Conservation (phyloP, 2,329 filamentous ascomycete genomes). For the Ceratocystis colombiana region DNA sequence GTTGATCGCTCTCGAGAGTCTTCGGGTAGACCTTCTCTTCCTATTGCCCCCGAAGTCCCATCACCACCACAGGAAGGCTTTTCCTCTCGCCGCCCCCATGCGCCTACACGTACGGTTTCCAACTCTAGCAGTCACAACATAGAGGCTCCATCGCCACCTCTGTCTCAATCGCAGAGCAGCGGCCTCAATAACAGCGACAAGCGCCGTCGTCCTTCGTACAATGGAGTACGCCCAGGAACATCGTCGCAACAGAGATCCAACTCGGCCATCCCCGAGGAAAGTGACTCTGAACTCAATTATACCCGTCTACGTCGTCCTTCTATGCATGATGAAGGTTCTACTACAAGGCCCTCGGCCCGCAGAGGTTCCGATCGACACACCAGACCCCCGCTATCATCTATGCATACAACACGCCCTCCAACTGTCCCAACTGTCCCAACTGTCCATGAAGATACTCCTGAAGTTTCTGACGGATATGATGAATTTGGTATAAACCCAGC, state of each 20-base stretch:
- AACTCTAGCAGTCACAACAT: conserved; percentile 10
- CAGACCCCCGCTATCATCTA: background rate
- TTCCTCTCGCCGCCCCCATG: conserved; percentile 16
- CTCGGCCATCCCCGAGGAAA: conserved; percentile 19
- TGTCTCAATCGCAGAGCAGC: conserved; percentile 10
- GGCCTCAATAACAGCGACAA: conserved; percentile 13
- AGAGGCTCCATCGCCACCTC: conserved; percentile 3
- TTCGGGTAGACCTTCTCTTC: background rate
- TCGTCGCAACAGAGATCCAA: conserved; percentile 18
- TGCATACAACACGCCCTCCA: background rate
- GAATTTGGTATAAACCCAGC: conserved; percentile 3
- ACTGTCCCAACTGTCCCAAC: conserved; percentile 7
- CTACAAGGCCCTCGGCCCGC: conserved; percentile 3
- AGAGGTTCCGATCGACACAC: background rate
- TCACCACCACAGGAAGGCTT: background rate
- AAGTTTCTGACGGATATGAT: conserved; percentile 12
- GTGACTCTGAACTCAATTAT: conserved; percentile 4
- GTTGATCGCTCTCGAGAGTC: conserved; percentile 12
- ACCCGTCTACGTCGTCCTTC: background rate
- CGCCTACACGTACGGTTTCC: conserved; percentile 13
- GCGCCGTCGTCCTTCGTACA: conserved; percentile 19
- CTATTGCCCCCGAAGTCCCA: conserved; percentile 10
- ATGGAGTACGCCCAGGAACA: conserved; percentile 9
- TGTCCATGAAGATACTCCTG: conserved; percentile 1
- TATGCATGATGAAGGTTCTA: conserved; percentile 12